Evolutionary conservation across 305 asterid species (phyloP), one percentile per base, ranked within the genome.

Genomic region (Solanum hybrid): DNA sequence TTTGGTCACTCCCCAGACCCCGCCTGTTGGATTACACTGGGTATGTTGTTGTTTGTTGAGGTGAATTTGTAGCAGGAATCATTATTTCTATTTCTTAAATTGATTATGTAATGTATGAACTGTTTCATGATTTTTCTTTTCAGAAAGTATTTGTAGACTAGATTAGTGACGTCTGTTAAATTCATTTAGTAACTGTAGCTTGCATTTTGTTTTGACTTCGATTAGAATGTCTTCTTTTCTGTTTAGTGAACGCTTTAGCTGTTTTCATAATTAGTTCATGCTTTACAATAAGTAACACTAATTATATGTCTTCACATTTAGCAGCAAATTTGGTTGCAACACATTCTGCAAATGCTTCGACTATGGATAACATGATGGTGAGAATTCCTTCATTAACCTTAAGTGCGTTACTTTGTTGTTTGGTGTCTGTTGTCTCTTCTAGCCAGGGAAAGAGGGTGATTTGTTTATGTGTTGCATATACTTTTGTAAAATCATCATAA

Each of bases 311-410:
- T 78, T 72, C 89, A 86, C 91, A 78, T 89, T 89, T 88, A 90
- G 95, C 93, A 84, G 91, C 92, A 85, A 92, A 91, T 91, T 91
- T 94, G 92, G 82, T 92, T 73, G 91, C 90, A 22, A 87, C 93
- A 87, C 92, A 92, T 37, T 85, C 90, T 87, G 94, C 94, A 80
- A 91, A 91, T 92, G 97, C 96, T 91, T 84, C 87, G 71, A 90
- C 90, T 85, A 90, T 89, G 93, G 95, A 93, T 71, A 90, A 34
- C 88, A 34, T 94, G 76, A 82, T 42, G 93, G 98, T 95, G 90
- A 93, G 96, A 64, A 89, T 86, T 89, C 66, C 85, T 84, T 37
- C 71, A 36, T 42, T 71, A 75, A 42, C 71, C 84, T 90, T 40
- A 42, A 37, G 51, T 87, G 10, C 3, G 51, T 29, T 69, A 76